Percentiles rank a stretch among this genome's conserved stretches.
Conservation (phyloP, 352 stramenopile species). For the Phytophthora sp. region DNA sequence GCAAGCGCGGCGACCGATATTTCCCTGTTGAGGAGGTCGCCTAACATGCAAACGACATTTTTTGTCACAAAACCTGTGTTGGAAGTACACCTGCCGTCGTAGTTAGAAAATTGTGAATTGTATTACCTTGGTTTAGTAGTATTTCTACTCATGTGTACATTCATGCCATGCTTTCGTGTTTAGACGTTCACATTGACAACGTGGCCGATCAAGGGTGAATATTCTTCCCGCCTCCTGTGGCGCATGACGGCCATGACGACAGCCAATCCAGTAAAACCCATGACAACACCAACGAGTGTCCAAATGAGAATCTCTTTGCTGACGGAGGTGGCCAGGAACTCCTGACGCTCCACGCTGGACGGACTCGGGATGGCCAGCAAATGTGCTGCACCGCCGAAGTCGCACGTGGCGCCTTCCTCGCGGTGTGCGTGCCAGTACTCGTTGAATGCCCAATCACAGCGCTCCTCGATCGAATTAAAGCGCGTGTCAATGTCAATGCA, state of each 20-base stretch:
- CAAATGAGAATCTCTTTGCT: constrained; percentile 31
- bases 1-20: too few relatives aligned
- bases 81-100: too few relatives aligned
- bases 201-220: constrained; percentile 36
- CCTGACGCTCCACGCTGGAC: constrained; percentile 23
- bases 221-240: constrained; percentile 36
- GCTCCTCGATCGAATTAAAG: constrained; percentile 66
- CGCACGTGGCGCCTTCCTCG: constrained; percentile 69
- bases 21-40: too few relatives aligned
- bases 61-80: too few relatives aligned
- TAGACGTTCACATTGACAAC: constrained; percentile 28
- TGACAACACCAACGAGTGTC: constrained; percentile 23
- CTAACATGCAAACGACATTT: too few relatives aligned
- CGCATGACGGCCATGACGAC: constrained; percentile 23
- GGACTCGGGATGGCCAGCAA: constrained; percentile 43
- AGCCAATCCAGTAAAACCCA: constrained; percentile 16
- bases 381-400: constrained; percentile 74
- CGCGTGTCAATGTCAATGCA: constrained; percentile 50
- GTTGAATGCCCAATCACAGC: constrained; percentile 76
- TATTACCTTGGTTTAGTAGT: too few relatives aligned
- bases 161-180: too few relatives aligned
- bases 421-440: constrained; percentile 74
- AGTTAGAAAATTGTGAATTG: too few relatives aligned
- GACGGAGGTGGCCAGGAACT: constrained; percentile 18
- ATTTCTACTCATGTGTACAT: constrained; percentile 1